A percentile compares a stretch with the other conserved stretches of the same genome.
Conservation (phyloP, 179 eudicot species). For the Corrigiola litoralis region DNA sequence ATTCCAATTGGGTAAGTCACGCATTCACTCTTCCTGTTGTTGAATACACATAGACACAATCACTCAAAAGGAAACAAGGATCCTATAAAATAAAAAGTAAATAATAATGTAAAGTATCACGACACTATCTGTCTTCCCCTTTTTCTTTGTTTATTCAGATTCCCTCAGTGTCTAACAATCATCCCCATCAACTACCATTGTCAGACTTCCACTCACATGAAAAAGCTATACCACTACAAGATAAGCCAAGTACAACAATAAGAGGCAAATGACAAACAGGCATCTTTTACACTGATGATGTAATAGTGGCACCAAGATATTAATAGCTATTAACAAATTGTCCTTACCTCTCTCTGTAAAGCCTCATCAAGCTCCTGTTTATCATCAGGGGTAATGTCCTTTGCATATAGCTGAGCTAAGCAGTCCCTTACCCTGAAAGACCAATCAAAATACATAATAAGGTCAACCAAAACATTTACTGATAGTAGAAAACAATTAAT, state of each 20-base stretch:
- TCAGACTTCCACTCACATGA: constrained; percentile 7
- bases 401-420: constrained; percentile 72
- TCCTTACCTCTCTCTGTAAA: constrained; percentile 72
- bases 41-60: constrained; percentile 4
- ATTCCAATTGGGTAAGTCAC: background rate
- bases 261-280: background rate
- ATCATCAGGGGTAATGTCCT: constrained; percentile 90
- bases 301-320: background rate
- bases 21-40: background rate
- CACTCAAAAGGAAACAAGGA: background rate
- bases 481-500: too few relatives aligned
- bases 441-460: background rate
- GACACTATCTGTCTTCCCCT: background rate
- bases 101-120: background rate
- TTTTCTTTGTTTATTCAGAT: constrained; percentile 11
- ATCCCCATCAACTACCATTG: constrained; percentile 8
- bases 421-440: constrained; percentile 63
- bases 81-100: background rate
- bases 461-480: too few relatives aligned
- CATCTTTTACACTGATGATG: background rate
- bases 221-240: constrained; percentile 3
- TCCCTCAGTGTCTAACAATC: constrained; percentile 3
- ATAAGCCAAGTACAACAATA: constrained; percentile 1
- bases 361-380: constrained; percentile 96
- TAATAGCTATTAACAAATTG: background rate